Evolutionary conservation across 225 moss, liverwort and hornwort species (phyloP).

Genomic region (Ulota crispa): DNA sequence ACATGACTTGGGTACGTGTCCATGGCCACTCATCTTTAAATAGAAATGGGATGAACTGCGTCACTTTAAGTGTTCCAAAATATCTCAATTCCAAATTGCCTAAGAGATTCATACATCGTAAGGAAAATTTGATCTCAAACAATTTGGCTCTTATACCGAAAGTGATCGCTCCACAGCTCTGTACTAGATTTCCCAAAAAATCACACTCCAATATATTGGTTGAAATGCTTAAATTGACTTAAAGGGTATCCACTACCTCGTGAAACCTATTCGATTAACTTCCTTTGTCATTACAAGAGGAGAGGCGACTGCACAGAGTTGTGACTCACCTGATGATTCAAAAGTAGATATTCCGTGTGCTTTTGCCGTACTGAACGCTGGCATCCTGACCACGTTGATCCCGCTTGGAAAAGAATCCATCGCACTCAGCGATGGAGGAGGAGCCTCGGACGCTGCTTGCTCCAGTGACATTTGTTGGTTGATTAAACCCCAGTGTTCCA

Average conservation of each 20-base stretch:
- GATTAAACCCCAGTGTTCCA: slow-evolving; percentile 91
- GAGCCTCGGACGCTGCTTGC: slow-evolving; percentile 40
- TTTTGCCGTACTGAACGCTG: slow-evolving; percentile 6
- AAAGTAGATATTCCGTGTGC: slow-evolving; percentile 23
- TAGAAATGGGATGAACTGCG: neutral
- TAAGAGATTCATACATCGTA: neutral
- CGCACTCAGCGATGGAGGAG: slow-evolving; percentile 30
- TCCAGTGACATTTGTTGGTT: slow-evolving; percentile 67
- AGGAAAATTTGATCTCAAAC: neutral
- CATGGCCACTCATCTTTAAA: neutral
- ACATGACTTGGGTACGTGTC: neutral
- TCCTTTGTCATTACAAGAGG: no score
- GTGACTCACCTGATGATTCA: slow-evolving; percentile 42
- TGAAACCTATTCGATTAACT: no score
- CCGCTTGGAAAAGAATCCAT: slow-evolving; percentile 67
- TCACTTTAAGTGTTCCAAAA: neutral
- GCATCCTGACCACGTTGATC: slow-evolving; percentile 36
- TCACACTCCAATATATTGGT: neutral
- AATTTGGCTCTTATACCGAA: neutral
- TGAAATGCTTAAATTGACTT: neutral
- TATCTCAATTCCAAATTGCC: neutral
- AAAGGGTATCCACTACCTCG: neutral
- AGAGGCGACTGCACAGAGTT: neutral
- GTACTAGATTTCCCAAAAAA: neutral
- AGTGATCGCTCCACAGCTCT: neutral